Percentiles rank a stretch among this genome's conserved stretches.
Conservation (phyloP, 2,329 filamentous ascomycete species). For the Chaetothyriales sp. region DNA sequence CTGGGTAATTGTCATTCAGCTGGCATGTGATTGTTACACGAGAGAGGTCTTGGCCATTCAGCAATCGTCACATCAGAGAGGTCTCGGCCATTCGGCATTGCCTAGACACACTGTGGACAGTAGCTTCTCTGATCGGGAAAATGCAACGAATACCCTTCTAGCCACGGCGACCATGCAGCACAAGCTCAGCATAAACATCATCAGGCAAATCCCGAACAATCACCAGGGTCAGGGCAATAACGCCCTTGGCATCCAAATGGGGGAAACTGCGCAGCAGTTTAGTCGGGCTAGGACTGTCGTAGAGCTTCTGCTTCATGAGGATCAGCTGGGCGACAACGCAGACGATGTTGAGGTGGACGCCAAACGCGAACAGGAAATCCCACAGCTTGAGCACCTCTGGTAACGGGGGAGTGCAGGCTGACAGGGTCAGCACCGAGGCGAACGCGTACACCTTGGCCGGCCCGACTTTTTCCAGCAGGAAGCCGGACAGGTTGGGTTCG, state of each 20-base stretch:
- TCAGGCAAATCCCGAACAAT: slow-evolving; percentile 83
- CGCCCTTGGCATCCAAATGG: slow-evolving; percentile 63
- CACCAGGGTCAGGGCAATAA: slow-evolving; percentile 70
- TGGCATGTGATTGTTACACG: no score
- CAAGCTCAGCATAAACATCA: slow-evolving; percentile 78
- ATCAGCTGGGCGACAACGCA: slow-evolving; percentile 94
- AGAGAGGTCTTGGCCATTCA: no score
- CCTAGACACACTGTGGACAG: no score
- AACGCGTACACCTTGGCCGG: slow-evolving; percentile 94
- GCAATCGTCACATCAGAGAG: no score
- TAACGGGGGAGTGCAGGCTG: slow-evolving; percentile 85
- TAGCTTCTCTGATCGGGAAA: no score
- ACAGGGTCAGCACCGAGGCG: slow-evolving; percentile 82
- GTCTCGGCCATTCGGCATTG: no score
- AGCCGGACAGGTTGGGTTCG: slow-evolving; percentile 70
- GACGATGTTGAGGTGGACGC: slow-evolving; percentile 82
- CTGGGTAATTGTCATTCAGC: no score
- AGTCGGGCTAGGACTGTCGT: slow-evolving; percentile 78
- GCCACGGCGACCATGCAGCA: slow-evolving; percentile 55
- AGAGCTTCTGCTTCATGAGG: slow-evolving; percentile 67
- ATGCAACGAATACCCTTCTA: no score
- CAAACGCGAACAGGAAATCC: slow-evolving; percentile 96
- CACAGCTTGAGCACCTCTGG: slow-evolving; percentile 85
- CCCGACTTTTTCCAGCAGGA: slow-evolving; percentile 73
- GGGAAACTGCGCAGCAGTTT: slow-evolving; percentile 82